Evolutionary conservation across 441 rosid species (phyloP).

Genomic region (Francoa sonchifolia): DNA sequence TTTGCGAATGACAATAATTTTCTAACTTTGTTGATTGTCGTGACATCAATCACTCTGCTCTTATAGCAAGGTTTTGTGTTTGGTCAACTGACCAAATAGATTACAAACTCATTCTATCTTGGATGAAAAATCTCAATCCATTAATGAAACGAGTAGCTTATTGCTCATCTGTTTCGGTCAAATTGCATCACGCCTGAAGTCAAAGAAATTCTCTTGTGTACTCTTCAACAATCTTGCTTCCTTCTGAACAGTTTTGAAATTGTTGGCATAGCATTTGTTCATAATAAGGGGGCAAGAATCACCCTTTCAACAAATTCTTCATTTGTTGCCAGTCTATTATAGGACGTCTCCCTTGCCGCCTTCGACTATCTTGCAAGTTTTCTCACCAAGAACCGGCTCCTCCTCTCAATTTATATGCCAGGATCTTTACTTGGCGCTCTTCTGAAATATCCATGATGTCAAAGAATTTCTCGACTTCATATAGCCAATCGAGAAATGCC

Average conservation of each 20-base stretch:
- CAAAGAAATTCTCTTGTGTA: not conserved
- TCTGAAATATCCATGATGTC: not conserved
- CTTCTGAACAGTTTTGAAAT: not conserved
- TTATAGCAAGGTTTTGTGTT: too few relatives aligned
- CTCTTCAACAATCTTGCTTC: not conserved
- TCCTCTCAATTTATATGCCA: not conserved
- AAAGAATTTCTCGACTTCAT: not conserved
- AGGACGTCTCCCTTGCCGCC: not conserved
- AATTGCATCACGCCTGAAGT: too few relatives aligned
- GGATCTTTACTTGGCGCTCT: not conserved
- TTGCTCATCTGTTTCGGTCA: too few relatives aligned
- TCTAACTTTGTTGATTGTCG: too few relatives aligned
- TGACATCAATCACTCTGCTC: too few relatives aligned
- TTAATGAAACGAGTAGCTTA: too few relatives aligned
- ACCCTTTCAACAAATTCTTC: not conserved
- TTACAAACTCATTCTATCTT: too few relatives aligned
- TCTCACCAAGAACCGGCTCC: not conserved
- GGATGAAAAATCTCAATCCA: too few relatives aligned
- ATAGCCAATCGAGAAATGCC: not conserved
- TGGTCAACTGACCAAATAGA: too few relatives aligned
- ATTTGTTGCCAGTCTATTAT: not conserved
- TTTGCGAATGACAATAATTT: too few relatives aligned
- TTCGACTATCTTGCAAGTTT: not conserved
- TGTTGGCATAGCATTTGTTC: not conserved
- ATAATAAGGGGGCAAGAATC: not conserved